Evolutionary conservation across 768 basidiomycete genomes (phyloP), one percentile per base, ranked within the genome.

Genomic region (Nidularia sp.): DNA sequence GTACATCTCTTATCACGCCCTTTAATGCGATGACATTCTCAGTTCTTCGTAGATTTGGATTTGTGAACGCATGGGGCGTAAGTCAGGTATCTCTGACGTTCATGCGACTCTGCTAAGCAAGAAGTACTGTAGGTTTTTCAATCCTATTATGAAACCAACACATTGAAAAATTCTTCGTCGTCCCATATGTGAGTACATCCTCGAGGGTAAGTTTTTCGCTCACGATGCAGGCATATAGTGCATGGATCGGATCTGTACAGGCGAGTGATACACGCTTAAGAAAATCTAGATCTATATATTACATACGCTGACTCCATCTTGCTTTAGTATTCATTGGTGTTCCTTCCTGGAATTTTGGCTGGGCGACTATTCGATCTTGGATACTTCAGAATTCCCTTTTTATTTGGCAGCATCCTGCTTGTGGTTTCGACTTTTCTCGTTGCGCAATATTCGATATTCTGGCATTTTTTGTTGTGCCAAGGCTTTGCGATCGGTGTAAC

Each of bases 391-490:
- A 50, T 75, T 0, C 78, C 81, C 0, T 71, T 79, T 41, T 56
- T 73, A 8, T 10, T 70, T 2, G 72, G 77, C 1, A 77, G 75
- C 46, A 66, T 71, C 8, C 47, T 78, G n/a, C 59, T 83, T 4
- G 67, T 88, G 5, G 47, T 68, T 0, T 72, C 74, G 32, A 77
- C 76, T 0, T 78, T 85, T 57, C 68, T 86, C 12, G 64, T 75
- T 0, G 83, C 80, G 1, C 72, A 86, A 65, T 87, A 85, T 55
- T 80, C 62, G 15, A 50, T 68, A 57, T 87, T 80, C 57, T 86
- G 85, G 85, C 83, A 88, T 2, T 81, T 87, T 55, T 62, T 87
- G 39, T 71, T 88, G 0, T 81, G 72, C 47, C 86, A 88, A 58
- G 86, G 84, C 1, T 49, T 86, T n/a, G 76, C 77, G 3, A 59